Base-by-base conservation (phyloP, 2,329 filamentous ascomycete genomes). In the Nemania bipapillata region DNA sequence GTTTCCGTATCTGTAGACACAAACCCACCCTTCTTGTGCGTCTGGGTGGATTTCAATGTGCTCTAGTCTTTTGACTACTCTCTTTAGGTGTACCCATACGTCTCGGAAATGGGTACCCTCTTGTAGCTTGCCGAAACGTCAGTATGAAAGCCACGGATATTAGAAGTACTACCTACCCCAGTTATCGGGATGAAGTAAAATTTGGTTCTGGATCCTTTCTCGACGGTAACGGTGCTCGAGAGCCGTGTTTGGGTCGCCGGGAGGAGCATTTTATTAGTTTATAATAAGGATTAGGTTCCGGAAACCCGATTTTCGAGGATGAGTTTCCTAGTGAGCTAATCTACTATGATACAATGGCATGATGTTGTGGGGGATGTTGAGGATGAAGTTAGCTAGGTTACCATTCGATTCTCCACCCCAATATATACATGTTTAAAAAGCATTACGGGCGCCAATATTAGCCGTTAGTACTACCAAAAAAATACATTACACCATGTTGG, bases 31-130 rank as follows among this genome's bases (percentile, higher is more conserved):
- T 1, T 32, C 22, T 1, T 1, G 2, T 6, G 9, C 24, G 7
- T 24, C 22, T 30, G 53, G 22, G 7, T 54, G 49, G 2, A 67
- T 24, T 11, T 58, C 54, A 9, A 67, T n/a, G 1, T 55, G 45
- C 15, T 67, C 59, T 0, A 67, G 17, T 2, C 59, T 49, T 32
- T 59, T 63, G 0, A 59, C 42, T 0, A 22, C 8, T 20, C 20
- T 30, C 20, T 59, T 63, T 2, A 67, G 12, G 22, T 67, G 65
- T 1, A 1, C 3, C 65, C 65, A 67, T 1, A 67, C 7, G 28
- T 67, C 65, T 1, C 20, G 40, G 8, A 40, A 63, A 5, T 5
- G 4, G 15, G 54, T 59, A 4, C 49, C 59, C 1, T 15, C 17
- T 30, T 53, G 65, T 35, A 67, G 22, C 65, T 67, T 40, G 20